Evolutionary conservation across 306 rosid species (phyloP).

Genomic region (Lathyrus tuberosus): DNA sequence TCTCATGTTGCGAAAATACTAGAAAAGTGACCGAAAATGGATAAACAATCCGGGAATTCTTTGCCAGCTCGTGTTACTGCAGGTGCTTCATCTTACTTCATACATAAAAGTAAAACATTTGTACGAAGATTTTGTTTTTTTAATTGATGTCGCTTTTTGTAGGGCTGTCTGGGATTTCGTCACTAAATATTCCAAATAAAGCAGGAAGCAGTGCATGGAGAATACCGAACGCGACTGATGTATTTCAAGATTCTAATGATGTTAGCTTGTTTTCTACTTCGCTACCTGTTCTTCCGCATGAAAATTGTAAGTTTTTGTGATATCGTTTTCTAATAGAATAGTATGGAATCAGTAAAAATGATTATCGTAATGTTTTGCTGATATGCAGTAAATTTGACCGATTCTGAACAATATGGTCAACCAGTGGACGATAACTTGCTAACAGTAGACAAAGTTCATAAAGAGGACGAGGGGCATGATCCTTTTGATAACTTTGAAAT

Average conservation of each 20-base stretch:
- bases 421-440: conserved; percentile 57
- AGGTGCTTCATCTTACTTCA: conserved; percentile 51
- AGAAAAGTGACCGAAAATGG: conserved; percentile 61
- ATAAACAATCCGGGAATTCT: conserved; percentile 51
- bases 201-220: conserved; percentile 67
- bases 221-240: conserved; percentile 44
- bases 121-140: background rate
- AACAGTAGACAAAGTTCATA: conserved; percentile 45
- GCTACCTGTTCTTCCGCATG: conserved; percentile 79
- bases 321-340: conserved; percentile 18
- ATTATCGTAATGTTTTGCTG: conserved; percentile 25
- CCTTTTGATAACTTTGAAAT: conserved; percentile 60
- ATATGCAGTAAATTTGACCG: conserved; percentile 68
- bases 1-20: conserved; percentile 8
- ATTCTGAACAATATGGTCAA: conserved; percentile 51
- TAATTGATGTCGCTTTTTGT: conserved; percentile 34
- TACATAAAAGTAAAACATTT: conserved; percentile 8
- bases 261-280: conserved; percentile 83
- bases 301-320: conserved; percentile 61
- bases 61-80: conserved; percentile 45
- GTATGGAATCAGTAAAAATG: conserved; percentile 21
- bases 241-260: conserved; percentile 65
- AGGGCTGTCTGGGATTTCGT: conserved; percentile 56
- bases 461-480: conserved; percentile 51
- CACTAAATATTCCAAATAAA: conserved; percentile 46